Evolutionary conservation across 2,329 filamentous ascomycete species (phyloP), one percentile per base, ranked within the genome.

Genomic region (Colletotrichum endophyticum): DNA sequence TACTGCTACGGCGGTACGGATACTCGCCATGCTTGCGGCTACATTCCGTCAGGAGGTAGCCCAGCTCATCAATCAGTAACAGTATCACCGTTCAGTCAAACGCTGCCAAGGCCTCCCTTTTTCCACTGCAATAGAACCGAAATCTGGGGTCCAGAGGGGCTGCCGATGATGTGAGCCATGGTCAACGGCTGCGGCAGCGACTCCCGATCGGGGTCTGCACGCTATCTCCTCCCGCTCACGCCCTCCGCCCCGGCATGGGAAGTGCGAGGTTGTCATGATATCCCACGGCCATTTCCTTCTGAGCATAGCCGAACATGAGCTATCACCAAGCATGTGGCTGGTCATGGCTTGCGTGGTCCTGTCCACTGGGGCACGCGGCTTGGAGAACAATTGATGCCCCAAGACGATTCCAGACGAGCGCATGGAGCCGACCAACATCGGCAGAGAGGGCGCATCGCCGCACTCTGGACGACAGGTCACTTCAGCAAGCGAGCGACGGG

Each of bases 11-110:
- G n/a, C n/a, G n/a, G n/a, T n/a, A n/a, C n/a, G n/a, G 44, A 12
- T 49, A n/a, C 39, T 59, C 25, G 15, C 15, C 56, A 59, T 16
- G 22, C 27, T 59, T 27, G 56, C 44, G 44, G n/a, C 44, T 22
- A 53, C 44, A 53, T 53, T 53, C 44, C 44, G 28, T 56, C 57
- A 66, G 39, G 16, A 73, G 30, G 56, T 28, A 53, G 73, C 25
- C 44, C 61, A 62, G 63, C 34, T 76, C 74, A 74, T 74, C 70
- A 76, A 76, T 74, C 74, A 74, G 74, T 66, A 66, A 76, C 74
- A 62, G 44, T 66, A 30, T 74, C 74, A 63, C 32, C 59, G 9
- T 53, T 49, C 34, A 30, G 62, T 66, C 74, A 76, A 74, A 76
- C 73, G 34, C 59, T 69, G 74, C 74, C 64, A 76, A 76, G 64